These are phyloP conservation scores for Magnusiomyces magnusii DNA, from an alignment of 1,139 yeast species.

Conservation along the genomic window DNA sequence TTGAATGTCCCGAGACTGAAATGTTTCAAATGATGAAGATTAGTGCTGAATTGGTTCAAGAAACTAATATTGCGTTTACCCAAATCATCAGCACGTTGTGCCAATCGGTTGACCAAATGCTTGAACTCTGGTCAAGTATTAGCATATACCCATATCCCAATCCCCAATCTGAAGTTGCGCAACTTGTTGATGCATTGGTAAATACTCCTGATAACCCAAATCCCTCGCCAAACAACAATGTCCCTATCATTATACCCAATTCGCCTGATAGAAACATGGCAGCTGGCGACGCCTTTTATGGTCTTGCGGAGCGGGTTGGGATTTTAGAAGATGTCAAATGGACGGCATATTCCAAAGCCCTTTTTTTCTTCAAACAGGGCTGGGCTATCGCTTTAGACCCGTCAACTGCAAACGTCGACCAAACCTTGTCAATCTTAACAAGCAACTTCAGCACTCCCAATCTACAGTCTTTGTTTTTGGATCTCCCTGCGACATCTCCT, in stretches of 20 bases:
- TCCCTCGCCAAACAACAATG: background rate
- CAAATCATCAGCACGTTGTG: conserved; percentile 8
- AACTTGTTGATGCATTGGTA: background rate
- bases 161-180: background rate
- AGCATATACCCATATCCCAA: background rate
- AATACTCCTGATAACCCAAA: conserved; percentile 6
- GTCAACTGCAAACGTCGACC: background rate
- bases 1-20: background rate
- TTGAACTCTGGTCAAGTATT: conserved; percentile 6
- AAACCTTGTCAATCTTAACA: background rate
- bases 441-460: background rate
- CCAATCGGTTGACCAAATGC: conserved; percentile 3
- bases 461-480: background rate
- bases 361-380: conserved; percentile 9
- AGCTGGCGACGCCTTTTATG: conserved; percentile 24
- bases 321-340: conserved; percentile 3
- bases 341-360: conserved; percentile 11
- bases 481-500: conserved; percentile 6
- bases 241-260: conserved; percentile 17
- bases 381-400: conserved; percentile 7
- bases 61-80: conserved; percentile 8
- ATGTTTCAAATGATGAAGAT: background rate
- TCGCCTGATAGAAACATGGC: conserved; percentile 20
- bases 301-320: conserved; percentile 17
- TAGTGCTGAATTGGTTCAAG: background rate